Evolutionary conservation across 805 yeast genomes (phyloP), one percentile per base, ranked within the genome.

Genomic region (Wickerhamiella australiensis): DNA sequence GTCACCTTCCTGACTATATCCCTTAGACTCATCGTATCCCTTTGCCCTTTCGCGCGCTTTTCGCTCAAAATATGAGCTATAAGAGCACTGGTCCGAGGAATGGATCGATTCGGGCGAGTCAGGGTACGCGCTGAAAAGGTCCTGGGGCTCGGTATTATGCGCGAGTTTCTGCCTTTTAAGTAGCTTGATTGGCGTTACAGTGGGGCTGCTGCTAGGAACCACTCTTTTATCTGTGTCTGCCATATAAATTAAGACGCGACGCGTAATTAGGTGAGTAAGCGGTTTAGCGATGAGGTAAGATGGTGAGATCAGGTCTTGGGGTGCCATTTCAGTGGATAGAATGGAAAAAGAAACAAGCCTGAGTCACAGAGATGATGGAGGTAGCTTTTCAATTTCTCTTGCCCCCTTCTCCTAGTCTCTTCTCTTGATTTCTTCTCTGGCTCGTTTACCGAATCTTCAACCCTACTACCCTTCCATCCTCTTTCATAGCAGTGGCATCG

Each of bases 401-500:
- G n/a, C n/a, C n/a, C n/a, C n/a, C n/a, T n/a, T n/a, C n/a, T n/a
- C n/a, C n/a, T n/a, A n/a, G n/a, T n/a, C n/a, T n/a, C n/a, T n/a
- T n/a, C n/a, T n/a, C n/a, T n/a, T n/a, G n/a, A n/a, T n/a, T n/a
- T n/a, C n/a, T n/a, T n/a, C n/a, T n/a, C n/a, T n/a, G n/a, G n/a
- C n/a, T n/a, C 25, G 26, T 8, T 27, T 9, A 42, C 8, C 33
- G 33, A 4, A 68, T 59, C 65, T 90, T 90, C 3, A 88, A 83
- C 20, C 95, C 97, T 7, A 59, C 66, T 1, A 81, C 82, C 20
- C 82, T 75, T 5, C 79, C 80, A 35, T 73, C 77, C 37, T 77
- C 82, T 64, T 78, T 79, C 64, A 88, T 65, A 18, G 84, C 61
- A 46, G 79, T 85, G 1, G 92, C 95, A 56, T 82, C 75, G 2